Evolutionary conservation across 495 filamentous ascomycete genomes (phyloP).

Genomic region (Xylaria acuta): DNA sequence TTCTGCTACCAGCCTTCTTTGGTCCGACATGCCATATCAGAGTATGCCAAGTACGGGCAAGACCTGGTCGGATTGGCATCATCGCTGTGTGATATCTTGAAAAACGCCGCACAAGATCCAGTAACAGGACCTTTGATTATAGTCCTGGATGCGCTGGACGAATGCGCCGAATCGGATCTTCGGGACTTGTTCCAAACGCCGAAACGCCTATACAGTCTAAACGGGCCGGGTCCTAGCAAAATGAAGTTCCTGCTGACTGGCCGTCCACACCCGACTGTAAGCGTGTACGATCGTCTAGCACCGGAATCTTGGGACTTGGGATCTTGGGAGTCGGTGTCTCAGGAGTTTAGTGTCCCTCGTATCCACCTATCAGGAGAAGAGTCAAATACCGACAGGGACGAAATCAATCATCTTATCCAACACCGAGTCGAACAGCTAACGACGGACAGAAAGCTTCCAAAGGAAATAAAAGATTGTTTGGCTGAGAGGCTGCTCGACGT

Average conservation of each 20-base stretch:
- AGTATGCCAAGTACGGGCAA: constrained; percentile 31
- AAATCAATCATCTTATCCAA: constrained; percentile 53
- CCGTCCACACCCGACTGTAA: no score
- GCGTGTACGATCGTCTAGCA: no score
- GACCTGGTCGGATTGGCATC: constrained; percentile 37
- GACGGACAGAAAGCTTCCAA: not conserved
- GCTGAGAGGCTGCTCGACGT: constrained; percentile 36
- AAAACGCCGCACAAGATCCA: constrained; percentile 36
- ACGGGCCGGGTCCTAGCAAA: not conserved
- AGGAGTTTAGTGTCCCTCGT: no score
- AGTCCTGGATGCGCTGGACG: constrained; percentile 56
- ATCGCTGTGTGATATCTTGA: constrained; percentile 52
- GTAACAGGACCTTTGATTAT: constrained; percentile 52
- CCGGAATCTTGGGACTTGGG: no score
- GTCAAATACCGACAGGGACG: constrained; percentile 43
- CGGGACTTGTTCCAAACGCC: constrained; percentile 13
- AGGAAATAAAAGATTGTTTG: constrained; percentile 29
- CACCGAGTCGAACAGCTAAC: constrained; percentile 37
- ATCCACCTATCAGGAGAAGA: constrained; percentile 44
- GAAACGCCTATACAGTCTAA: no score
- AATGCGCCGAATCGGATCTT: constrained; percentile 34
- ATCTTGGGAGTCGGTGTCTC: no score
- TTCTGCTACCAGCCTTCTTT: constrained; percentile 42
- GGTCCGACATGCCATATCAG: constrained; percentile 34
- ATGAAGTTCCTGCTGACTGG: constrained; percentile 59